A percentile compares a stretch with the other conserved stretches of the same genome.
Evolutionary conservation across 345 rosid species (phyloP).

Genomic region (Aurinia saxatilis): DNA sequence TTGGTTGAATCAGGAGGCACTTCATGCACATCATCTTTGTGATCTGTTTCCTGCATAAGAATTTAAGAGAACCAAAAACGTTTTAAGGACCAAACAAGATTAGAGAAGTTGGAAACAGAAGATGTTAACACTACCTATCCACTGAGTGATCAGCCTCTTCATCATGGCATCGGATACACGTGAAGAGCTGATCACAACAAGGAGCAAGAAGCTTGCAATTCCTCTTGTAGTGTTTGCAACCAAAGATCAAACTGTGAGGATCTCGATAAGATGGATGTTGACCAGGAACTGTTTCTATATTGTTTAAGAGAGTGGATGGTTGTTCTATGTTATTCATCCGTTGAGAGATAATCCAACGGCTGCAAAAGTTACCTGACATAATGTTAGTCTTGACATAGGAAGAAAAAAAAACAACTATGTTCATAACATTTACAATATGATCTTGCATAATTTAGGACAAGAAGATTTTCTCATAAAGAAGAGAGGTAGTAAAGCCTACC

Average conservation of each 20-base stretch:
- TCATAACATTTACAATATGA: not conserved
- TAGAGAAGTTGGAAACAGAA: not conserved
- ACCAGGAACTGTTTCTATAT: slow-evolving; percentile 38
- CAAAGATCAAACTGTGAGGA: slow-evolving; percentile 47
- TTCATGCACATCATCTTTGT: slow-evolving; percentile 87
- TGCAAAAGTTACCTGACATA: slow-evolving; percentile 24
- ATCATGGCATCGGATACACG: slow-evolving; percentile 80
- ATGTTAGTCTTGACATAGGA: not conserved
- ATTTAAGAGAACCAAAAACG: not conserved
- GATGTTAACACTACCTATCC: slow-evolving; percentile 50
- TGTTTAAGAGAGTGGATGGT: slow-evolving; percentile 30
- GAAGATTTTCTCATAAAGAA: not conserved
- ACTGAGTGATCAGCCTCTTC: slow-evolving; percentile 74
- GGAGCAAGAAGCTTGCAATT: slow-evolving; percentile 72
- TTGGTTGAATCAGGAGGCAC: slow-evolving; percentile 62
- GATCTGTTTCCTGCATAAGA: slow-evolving; percentile 50
- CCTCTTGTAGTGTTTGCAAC: slow-evolving; percentile 79
- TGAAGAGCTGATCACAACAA: slow-evolving; percentile 63
- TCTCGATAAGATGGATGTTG: slow-evolving; percentile 60
- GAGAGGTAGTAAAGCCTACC: slow-evolving; percentile 27
- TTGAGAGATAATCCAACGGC: slow-evolving; percentile 78
- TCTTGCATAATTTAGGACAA: not conserved
- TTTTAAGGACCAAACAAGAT: not conserved
- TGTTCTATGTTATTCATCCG: slow-evolving; percentile 27
- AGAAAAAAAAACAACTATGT: not conserved